Evolutionary conservation across 148 eudicot species (phyloP), one percentile per base, ranked within the genome.

Genomic region (Rhododendron vialii): DNA sequence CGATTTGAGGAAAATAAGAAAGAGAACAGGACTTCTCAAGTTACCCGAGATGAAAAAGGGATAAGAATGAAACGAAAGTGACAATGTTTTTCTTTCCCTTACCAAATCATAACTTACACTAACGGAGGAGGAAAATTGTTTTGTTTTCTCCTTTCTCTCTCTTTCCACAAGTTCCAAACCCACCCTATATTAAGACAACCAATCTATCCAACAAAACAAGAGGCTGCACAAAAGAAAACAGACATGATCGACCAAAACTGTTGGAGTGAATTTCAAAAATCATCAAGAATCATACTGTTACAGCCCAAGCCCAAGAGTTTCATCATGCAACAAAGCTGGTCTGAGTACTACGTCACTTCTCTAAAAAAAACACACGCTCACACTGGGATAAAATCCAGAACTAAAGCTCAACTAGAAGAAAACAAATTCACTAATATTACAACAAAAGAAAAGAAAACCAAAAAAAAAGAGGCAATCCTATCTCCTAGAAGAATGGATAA

Each of bases 311-410:
- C 53, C 38, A n/a, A 55, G 12, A 78, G 76, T 69, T 15, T 22
- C 51, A 36, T 61, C 78, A 9, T 33, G 30, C 59, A 63, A 83
- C 82, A 87, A 76, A 87, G 47, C 50, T 8, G 18, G 65, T 55
- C 26, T 14, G 67, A 26, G 20, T 83, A 28, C 28, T 13, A 20
- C 5, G 3, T 47, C 55, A 83, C 24, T 76, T 35, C 7, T 55
- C 48, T 7, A 24, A 83, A 74, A 87, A 76, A 75, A 65, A n/a
- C 24, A 38, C 3, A 14, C 41, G n/a, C 38, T 83, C 26, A 30
- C 50, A 51, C 30, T 28, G 6, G 18, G 18, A 22, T 79, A 74
- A 51, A 83, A 51, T 74, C 33, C 22, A 22, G 35, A 24, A 74
- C 67, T 12, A 41, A 22, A 51, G 81, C 86, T 51, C 81, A 84